Base-by-base conservation (phyloP, 768 basidiomycete genomes). In the Rhodotorula babjevae region DNA sequence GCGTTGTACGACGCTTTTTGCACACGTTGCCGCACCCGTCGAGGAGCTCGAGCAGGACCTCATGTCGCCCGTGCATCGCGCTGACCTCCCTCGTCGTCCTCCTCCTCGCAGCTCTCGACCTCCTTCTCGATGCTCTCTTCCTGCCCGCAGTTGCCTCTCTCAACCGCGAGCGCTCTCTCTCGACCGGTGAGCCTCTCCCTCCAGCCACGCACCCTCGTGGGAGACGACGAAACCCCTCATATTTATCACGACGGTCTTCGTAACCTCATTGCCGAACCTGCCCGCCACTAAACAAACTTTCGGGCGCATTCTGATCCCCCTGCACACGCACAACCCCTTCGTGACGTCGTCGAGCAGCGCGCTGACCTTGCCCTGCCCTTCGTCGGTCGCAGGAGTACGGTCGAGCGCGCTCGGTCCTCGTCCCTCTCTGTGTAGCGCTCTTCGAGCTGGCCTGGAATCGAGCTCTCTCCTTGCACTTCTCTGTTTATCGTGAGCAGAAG, bases 171-270 rank as follows among this genome's bases (percentile, higher is more conserved):
- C 15, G 21, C 18, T 2, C 25, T 33, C 55, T 18, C 29, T 14
- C 31, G 19, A 7, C 7, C 2, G 57, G 68, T 65, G 50, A 64
- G 63, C 46, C 52, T 27, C 12, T 18, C 14, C 29, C 36, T 19
- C 18, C 59, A 25, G 44, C 29, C 16, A 0, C 21, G 15, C 18
- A 49, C 53, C 1, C 33, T 3, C 29, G 12, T 64, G 71, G 71
- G 71, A 72, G 71, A 72, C 62, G 71, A 72, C 52, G 71, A 72
- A 60, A 49, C 71, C 65, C 71, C 71, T 46, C 67, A 31, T 40
- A 8, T 67, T 72, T 67, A 72, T 72, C 71, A 72, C 71, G 71
- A 72, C 71, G 71, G 71, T 72, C 71, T 72, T 62, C 71, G 71
- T 72, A 72, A 18, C 25, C 15, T 40, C 58, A 42, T 36, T 66